These are phyloP conservation scores for Paecilomyces niveus DNA, from an alignment of 2,329 filamentous ascomycete species.

Conservation along the genomic window DNA sequence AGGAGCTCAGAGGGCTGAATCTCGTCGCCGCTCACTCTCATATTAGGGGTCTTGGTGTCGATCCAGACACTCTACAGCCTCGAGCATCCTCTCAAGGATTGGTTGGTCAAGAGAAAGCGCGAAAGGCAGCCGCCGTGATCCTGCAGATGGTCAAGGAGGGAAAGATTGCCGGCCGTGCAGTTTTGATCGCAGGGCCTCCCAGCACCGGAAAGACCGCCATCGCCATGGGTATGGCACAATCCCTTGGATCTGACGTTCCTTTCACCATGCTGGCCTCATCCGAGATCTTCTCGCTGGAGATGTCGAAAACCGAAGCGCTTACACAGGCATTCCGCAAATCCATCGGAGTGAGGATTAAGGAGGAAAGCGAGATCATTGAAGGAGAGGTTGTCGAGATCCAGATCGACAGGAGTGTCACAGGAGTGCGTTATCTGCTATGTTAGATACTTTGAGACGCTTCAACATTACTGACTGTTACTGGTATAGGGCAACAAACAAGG, in stretches of 20 bases:
- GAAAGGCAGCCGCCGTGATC: constrained; percentile 92
- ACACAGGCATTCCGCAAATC: constrained; percentile 99
- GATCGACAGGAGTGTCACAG: constrained; percentile 93
- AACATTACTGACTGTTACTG: constrained; percentile 8
- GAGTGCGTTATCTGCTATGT: constrained; percentile 39
- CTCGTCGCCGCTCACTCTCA: constrained; percentile 98
- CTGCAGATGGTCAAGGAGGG: constrained; percentile 98
- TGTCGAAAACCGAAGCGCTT: constrained; percentile 98
- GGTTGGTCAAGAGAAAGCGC: constrained; percentile 91
- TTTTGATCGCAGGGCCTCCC: constrained; percentile 89
- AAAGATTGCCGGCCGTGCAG: constrained; percentile 92
- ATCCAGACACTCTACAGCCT: constrained; percentile 83
- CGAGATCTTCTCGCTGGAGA: constrained; percentile 97
- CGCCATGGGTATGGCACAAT: constrained; percentile 98
- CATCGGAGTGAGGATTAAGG: constrained; percentile 95
- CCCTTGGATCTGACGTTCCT: constrained; percentile 84
- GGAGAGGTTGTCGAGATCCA: constrained; percentile 98
- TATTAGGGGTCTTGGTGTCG: constrained; percentile 90
- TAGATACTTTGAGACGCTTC: not conserved
- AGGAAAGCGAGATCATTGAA: constrained; percentile 98
- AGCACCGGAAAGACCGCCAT: constrained; percentile 98
- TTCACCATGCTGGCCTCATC: constrained; percentile 94
- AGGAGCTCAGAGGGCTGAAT: constrained; percentile 92
- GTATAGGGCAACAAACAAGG: constrained; percentile 85
- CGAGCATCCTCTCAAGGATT: constrained; percentile 80